Evolutionary conservation across 768 basidiomycete genomes (phyloP).

Genomic region (Suillus placidus): DNA sequence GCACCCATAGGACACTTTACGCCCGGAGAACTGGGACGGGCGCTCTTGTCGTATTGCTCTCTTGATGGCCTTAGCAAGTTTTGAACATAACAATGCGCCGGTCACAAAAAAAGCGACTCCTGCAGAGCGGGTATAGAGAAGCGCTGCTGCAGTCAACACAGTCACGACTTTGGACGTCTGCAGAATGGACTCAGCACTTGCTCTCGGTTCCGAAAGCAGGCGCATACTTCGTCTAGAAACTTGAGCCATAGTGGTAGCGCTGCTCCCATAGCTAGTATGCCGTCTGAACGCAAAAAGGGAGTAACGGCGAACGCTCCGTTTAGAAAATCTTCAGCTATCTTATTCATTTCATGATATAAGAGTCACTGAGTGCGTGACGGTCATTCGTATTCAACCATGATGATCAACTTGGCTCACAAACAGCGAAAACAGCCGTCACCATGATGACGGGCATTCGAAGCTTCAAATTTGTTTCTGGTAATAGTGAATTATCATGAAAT

Average conservation of each 20-base stretch:
- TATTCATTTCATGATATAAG: not conserved
- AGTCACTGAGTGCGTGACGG: not conserved
- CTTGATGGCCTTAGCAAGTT: conserved; percentile 67
- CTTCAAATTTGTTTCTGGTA: not conserved
- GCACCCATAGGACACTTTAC: conserved; percentile 71
- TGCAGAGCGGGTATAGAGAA: conserved; percentile 64
- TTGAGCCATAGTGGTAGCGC: conserved; percentile 27
- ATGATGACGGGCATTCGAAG: too few species aligned
- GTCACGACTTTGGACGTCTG: conserved; percentile 66
- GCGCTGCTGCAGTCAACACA: conserved; percentile 46
- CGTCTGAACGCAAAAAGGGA: not conserved
- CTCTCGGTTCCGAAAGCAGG: not conserved
- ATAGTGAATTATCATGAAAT: not conserved
- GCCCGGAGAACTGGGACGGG: conserved; percentile 43
- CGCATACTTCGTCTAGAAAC: conserved; percentile 36
- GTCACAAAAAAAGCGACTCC: conserved; percentile 61
- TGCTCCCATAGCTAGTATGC: not conserved
- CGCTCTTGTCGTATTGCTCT: conserved; percentile 63
- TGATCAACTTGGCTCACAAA: not conserved
- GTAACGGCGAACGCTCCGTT: not conserved
- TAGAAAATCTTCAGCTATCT: not conserved
- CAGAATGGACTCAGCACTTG: not conserved
- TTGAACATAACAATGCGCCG: conserved; percentile 59
- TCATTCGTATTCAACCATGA: not conserved
- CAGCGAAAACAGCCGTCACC: not conserved